phyloP scores from a whole-genome alignment of 2,329 filamentous ascomycete species.

The Aspergillus sp. region DNA sequence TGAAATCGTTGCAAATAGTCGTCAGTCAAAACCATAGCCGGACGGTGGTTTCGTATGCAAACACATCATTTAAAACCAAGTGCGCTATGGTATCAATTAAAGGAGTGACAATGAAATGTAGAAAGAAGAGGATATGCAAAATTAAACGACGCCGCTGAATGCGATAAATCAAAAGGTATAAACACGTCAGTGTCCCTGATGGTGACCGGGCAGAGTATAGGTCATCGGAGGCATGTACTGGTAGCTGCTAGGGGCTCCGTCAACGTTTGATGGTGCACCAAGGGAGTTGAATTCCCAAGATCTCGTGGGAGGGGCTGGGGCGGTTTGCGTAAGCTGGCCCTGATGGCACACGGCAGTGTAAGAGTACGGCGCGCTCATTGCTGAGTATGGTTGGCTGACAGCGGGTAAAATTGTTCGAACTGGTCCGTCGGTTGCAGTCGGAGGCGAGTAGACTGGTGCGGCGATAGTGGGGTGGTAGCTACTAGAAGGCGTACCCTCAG shows the following conservation, averaged over 20 bases:
- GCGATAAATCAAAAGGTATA: constrained; percentile 8
- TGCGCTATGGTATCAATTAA: constrained; percentile 24
- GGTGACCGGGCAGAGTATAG: constrained; percentile 32
- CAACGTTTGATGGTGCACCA: constrained; percentile 27
- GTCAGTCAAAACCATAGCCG: constrained; percentile 19
- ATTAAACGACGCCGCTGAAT: constrained; percentile 16
- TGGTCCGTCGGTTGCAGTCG: constrained; percentile 30
- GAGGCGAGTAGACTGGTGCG: constrained; percentile 47
- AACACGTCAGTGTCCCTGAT: constrained; percentile 22
- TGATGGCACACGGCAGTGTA: constrained; percentile 34
- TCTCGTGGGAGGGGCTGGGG: constrained; percentile 27
- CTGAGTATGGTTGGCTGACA: constrained; percentile 31
- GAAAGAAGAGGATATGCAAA: constrained; percentile 12
- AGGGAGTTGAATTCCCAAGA: constrained; percentile 41
- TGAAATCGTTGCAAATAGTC: constrained; percentile 31
- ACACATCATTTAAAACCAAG: constrained; percentile 23
- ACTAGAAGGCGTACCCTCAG: constrained; percentile 45
- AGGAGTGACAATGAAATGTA: constrained; percentile 28
- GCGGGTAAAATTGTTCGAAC: constrained; percentile 37
- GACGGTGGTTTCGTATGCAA: constrained; percentile 22
- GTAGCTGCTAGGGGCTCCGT: constrained; percentile 30
- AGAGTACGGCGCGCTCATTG: constrained; percentile 29
- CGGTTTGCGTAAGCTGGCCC: constrained; percentile 26
- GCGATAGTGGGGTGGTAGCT: constrained; percentile 45
- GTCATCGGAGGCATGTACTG: constrained; percentile 34